Base-by-base conservation (phyloP, 495 filamentous ascomycete genomes). In the Poronia punctata region DNA sequence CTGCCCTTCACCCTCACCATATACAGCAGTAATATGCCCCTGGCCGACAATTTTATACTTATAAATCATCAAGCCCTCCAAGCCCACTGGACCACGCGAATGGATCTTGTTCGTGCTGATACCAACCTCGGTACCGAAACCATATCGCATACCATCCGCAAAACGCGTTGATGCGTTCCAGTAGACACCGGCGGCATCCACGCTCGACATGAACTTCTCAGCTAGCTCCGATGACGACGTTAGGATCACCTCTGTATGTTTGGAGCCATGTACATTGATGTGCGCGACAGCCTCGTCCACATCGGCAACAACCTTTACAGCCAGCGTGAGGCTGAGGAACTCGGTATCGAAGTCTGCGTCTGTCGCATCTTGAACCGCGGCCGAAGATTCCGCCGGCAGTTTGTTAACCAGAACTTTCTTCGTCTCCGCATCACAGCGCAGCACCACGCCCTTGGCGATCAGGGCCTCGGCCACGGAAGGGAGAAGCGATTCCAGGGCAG, bases 81-180 rank as follows among this genome's bases (percentile, higher is more conserved):
- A 64, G 11, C 92, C 92, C 9, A 98, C 92, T 0, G 92, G 92
- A 1, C 92, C 92, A 25, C 92, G 72, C 6, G 86, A 83, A 54
- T 98, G 92, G 38, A 98, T 95, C 66, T 97, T 98, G 65, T 97
- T 98, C 30, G 92, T 98, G 63, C 86, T 93, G 59, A 98, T 95
- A 26, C 92, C 92, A 2, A 98, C 92, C 61, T 99, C 92, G 0
- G 92, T 96, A 22, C 92, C 92, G 66, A 99, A 97, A 2, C 92
- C 92, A 61, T 87, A 99, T 20, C 92, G 74, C 82, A 93, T 95
- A 3, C 92, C 92, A 56, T 99, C 92, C 3, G 90, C 88, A 62
- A 99, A 92, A 15, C 92, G 74, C 8, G 86, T 92, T 12, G 86
- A 93, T 12, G 88, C 84, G 57, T 99, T 99, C 88, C 88, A 95